Conservation (phyloP, 148 eudicot species). For the Rhododendron ferrugineum region DNA sequence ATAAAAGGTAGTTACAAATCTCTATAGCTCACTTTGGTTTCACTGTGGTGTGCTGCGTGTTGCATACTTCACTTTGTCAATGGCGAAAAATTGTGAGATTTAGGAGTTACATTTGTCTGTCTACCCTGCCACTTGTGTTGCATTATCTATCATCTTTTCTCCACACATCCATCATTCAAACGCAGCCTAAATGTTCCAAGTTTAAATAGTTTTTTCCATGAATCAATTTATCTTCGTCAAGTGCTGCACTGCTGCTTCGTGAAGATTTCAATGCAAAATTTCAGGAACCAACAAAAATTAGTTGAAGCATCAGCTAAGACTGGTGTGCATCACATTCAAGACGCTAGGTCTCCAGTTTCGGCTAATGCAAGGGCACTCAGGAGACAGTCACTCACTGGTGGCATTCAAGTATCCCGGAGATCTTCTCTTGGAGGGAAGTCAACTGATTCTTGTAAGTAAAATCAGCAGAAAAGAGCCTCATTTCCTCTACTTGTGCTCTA, state of each 20-base stretch:
- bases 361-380: constrained; percentile 39
- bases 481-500: neutral
- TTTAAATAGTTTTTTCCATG: neutral
- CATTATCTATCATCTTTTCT: neutral
- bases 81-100: neutral
- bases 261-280: constrained; percentile 7
- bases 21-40: neutral
- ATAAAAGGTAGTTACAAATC: constrained; percentile 47
- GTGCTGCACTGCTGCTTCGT: neutral
- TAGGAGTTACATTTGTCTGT: neutral
- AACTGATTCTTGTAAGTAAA: constrained; percentile 47
- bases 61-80: neutral
- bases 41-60: neutral
- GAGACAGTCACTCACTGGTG: constrained; percentile 71
- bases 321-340: constrained; percentile 14
- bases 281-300: constrained; percentile 48
- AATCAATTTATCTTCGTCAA: neutral
- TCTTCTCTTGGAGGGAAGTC: constrained; percentile 69
- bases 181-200: neutral
- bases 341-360: constrained; percentile 39
- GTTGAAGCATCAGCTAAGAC: constrained; percentile 34
- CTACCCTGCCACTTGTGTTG: neutral
- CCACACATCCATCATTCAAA: neutral
- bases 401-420: constrained; percentile 45
- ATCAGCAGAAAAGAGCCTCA: neutral